Evolutionary conservation across 257 asterid genomes (phyloP), one percentile per base, ranked within the genome.

Genomic region (Pogostemon cablin): DNA sequence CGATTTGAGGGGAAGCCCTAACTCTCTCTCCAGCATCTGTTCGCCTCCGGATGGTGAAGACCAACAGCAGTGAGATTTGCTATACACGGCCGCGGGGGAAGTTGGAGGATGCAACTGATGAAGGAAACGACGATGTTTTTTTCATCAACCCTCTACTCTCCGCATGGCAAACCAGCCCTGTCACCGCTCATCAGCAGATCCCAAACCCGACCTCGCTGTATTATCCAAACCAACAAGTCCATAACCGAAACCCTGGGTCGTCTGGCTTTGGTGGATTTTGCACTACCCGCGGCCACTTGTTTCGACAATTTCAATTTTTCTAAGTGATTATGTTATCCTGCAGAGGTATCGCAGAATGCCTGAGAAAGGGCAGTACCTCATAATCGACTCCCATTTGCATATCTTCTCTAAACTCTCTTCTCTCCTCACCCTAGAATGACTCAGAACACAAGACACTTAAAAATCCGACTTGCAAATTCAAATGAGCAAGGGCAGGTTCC

Each of bases 41-140:
- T 81, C 91, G 0, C 88, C 88, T 0, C 79, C 81, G 34, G 79
- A 63, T 0, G 53, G 71, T 15, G 81, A 46, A n/a, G 86, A 74
- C 0, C 50, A 67, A 6, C 78, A 71, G 20, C 63, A 74, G 8
- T 74, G 64, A 75, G 77, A 78, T 43, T 47, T 67, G 6, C 72
- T 78, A 6, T 68, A 77, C 62, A 90, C 86, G 7, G 92, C 92
- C 0, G 87, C 88, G 3, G 86, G 71, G 32, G 90, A 90, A 63
- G 87, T 77, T 20, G 88, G 25, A 76, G 90, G 74, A 59, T 82
- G 87, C 85, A 83, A 50, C 49, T 80, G 77, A 52, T 81, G n/a
- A 86, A 90, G 20, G 83, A 78, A 53, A 65, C 82, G 9, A 60
- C 76, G 15, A 75, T 84, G 74, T 68, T 81, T 65, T 78, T 78